phyloP scores from a whole-genome alignment of 2,329 filamentous ascomycete species.

The Pseudogymnoascus sp. region DNA sequence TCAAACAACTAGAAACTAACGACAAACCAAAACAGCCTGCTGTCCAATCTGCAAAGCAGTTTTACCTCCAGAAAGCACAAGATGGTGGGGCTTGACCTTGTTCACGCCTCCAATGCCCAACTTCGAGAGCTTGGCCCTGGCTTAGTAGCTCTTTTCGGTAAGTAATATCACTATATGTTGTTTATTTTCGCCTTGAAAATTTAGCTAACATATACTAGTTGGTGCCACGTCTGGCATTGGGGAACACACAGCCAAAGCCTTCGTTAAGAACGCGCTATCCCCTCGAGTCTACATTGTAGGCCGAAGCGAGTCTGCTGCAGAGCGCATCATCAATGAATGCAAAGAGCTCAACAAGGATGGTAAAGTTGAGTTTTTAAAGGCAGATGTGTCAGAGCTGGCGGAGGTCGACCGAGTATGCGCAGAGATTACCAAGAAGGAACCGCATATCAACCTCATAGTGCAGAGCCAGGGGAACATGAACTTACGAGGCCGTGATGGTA shows the following conservation, averaged over 20 bases:
- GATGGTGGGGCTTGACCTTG: conserved; percentile 27
- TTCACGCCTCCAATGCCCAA: conserved; percentile 26
- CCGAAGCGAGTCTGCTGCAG: conserved; percentile 36
- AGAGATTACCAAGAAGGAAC: conserved; percentile 45
- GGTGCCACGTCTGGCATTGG: conserved; percentile 48
- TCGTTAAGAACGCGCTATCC: conserved; percentile 36
- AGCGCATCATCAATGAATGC: conserved; percentile 39
- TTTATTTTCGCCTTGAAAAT: background rate
- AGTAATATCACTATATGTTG: background rate
- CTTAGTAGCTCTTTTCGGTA: conserved; percentile 28
- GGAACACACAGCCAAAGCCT: conserved; percentile 40
- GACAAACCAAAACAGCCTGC: background rate
- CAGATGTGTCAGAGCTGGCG: conserved; percentile 42
- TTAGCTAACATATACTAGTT: conserved; percentile 17
- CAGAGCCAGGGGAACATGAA: conserved; percentile 44
- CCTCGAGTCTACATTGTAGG: conserved; percentile 45
- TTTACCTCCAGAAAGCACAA: background rate
- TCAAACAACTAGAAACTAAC: background rate
- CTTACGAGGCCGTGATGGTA: conserved; percentile 24
- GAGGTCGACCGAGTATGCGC: conserved; percentile 45
- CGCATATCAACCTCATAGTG: conserved; percentile 49
- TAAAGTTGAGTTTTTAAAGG: conserved; percentile 39
- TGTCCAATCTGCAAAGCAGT: background rate
- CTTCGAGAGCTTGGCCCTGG: conserved; percentile 27
- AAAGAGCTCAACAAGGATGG: conserved; percentile 39